Conservation (phyloP, 768 basidiomycete species). For the Tephrocybe rancida region DNA sequence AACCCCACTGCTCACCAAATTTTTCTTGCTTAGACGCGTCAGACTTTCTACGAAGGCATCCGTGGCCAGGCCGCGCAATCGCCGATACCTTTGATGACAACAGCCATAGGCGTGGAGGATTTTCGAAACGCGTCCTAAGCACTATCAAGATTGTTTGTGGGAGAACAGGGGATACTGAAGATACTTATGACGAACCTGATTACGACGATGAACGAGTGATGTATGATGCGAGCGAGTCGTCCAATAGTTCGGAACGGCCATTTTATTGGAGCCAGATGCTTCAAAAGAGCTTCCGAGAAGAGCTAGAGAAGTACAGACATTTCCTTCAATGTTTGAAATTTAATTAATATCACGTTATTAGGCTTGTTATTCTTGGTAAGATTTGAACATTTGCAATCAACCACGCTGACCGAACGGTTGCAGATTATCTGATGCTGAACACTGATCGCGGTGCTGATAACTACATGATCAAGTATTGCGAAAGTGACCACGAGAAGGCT, state of each 20-base stretch:
- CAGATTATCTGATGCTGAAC: constrained; percentile 91
- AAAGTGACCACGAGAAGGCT: constrained; percentile 76
- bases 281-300: constrained; percentile 83
- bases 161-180: constrained; percentile 74
- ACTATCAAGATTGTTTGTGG: constrained; percentile 85
- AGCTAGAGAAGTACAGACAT: constrained; percentile 76
- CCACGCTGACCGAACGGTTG: background rate
- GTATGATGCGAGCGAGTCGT: constrained; percentile 65
- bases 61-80: constrained; percentile 86
- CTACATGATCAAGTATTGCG: constrained; percentile 92
- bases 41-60: constrained; percentile 82
- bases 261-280: constrained; percentile 85
- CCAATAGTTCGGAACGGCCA: constrained; percentile 49
- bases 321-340: background rate
- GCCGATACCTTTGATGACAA: constrained; percentile 87
- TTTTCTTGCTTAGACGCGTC: constrained; percentile 67
- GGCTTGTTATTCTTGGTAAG: constrained; percentile 82
- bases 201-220: constrained; percentile 74
- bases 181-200: constrained; percentile 69
- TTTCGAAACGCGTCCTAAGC: constrained; percentile 67
- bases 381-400: background rate
- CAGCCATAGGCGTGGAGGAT: constrained; percentile 69
- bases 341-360: constrained; percentile 28
- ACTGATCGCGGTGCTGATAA: constrained; percentile 89
- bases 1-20: background rate